These are phyloP conservation scores for Grosmannia penicillata DNA, from an alignment of 2,329 filamentous ascomycete species.

Conservation along the genomic window DNA sequence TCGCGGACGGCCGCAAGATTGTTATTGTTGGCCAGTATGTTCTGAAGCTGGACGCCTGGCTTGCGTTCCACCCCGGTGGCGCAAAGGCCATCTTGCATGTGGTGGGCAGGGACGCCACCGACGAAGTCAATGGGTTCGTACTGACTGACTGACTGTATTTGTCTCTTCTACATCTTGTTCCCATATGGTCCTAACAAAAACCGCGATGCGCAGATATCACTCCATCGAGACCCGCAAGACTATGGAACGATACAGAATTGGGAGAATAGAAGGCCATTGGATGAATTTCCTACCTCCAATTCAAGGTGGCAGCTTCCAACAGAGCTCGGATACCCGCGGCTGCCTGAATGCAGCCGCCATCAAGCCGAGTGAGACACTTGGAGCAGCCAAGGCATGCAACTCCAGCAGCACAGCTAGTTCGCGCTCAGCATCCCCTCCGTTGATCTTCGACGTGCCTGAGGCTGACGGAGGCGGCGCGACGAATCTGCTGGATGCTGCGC, in stretches of 20 bases:
- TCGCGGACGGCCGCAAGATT: constrained; percentile 66
- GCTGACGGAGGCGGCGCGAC: constrained; percentile 6
- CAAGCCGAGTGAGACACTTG: constrained; percentile 19
- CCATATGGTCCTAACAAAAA: background rate
- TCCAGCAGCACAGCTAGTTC: constrained; percentile 9
- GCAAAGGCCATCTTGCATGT: constrained; percentile 85
- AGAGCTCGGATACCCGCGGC: background rate
- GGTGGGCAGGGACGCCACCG: constrained; percentile 85
- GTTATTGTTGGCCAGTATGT: constrained; percentile 72
- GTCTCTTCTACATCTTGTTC: background rate
- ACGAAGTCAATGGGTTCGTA: constrained; percentile 78
- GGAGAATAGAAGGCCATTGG: constrained; percentile 69
- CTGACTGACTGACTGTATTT: background rate
- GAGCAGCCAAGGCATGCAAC: no score
- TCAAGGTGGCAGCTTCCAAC: constrained; percentile 64
- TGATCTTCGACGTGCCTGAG: constrained; percentile 29
- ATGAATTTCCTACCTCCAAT: constrained; percentile 81
- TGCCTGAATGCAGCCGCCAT: constrained; percentile 16
- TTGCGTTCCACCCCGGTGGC: constrained; percentile 82
- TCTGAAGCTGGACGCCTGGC: constrained; percentile 77
- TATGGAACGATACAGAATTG: constrained; percentile 76
- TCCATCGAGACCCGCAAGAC: constrained; percentile 58
- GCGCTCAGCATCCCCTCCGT: constrained; percentile 26
- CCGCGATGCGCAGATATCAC: constrained; percentile 54
- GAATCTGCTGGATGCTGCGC: no score